A percentile compares a stretch with the other conserved stretches of the same genome.
Evolutionary conservation across 2,329 filamentous ascomycete species (phyloP).

Genomic region (Geosmithia putterillii): DNA sequence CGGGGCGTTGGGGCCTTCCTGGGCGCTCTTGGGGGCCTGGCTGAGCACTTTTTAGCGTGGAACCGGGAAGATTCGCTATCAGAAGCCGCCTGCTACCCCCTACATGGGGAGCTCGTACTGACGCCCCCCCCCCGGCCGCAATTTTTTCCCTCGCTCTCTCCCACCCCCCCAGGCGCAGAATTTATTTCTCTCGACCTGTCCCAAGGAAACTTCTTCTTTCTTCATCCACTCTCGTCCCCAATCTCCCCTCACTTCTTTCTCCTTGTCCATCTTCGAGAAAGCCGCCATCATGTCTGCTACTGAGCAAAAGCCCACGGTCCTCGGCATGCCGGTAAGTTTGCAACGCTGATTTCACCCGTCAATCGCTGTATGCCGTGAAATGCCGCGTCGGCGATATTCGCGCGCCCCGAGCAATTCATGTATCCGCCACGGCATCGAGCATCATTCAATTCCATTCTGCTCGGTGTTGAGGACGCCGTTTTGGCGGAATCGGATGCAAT

Average conservation of each 20-base stretch:
- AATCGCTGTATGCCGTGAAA: constrained; percentile 5
- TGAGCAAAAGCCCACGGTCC: constrained; percentile 39
- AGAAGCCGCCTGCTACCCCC: constrained; percentile 28
- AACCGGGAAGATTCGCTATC: constrained; percentile 41
- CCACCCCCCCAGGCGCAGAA: constrained; percentile 27
- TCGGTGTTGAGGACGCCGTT: neutral
- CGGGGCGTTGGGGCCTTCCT: no score
- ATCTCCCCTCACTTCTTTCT: constrained; percentile 53
- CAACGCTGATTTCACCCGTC: neutral
- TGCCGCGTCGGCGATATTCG: constrained; percentile 15
- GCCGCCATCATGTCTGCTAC: constrained; percentile 40
- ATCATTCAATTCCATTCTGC: neutral
- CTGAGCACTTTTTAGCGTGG: constrained; percentile 11
- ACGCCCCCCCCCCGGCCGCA: constrained; percentile 29
- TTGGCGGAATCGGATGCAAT: neutral
- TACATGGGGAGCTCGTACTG: constrained; percentile 4
- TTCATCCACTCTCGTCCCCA: constrained; percentile 30
- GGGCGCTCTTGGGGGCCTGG: neutral
- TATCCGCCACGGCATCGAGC: neutral
- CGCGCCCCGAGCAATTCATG: neutral
- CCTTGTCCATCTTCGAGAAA: constrained; percentile 30
- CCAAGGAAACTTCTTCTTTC: constrained; percentile 23
- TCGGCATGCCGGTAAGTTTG: constrained; percentile 56
- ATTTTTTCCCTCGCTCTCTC: constrained; percentile 36
- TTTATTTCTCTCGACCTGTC: constrained; percentile 28